phyloP scores from a whole-genome alignment of 2,329 filamentous ascomycete species.

The Trichophyton rubrum region DNA sequence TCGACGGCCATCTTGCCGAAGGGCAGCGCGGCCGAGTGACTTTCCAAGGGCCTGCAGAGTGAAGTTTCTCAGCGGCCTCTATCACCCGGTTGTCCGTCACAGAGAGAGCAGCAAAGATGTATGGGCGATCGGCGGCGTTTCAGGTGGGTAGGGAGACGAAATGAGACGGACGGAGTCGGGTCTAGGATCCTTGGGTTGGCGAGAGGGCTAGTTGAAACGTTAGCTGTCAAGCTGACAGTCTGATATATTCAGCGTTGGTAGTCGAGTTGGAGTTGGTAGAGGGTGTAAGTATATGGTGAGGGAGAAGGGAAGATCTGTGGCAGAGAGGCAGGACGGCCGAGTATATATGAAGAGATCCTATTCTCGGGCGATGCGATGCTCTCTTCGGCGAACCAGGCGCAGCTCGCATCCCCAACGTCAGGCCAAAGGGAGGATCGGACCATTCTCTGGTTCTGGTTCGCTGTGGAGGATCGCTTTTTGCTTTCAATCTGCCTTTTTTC shows the following conservation, averaged over 20 bases:
- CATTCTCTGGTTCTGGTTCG: constrained; percentile 2
- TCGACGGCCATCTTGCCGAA: background rate
- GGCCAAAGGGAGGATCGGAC: background rate
- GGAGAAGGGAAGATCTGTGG: background rate
- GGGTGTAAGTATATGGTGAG: background rate
- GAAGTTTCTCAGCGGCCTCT: background rate
- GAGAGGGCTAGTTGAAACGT: background rate
- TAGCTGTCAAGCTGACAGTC: background rate
- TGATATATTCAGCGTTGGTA: background rate
- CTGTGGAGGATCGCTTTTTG: background rate
- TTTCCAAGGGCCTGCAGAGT: background rate
- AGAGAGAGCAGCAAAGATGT: background rate
- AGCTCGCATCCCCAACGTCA: background rate
- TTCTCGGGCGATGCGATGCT: constrained; percentile 1
- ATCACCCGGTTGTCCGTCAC: background rate
- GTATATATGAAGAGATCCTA: constrained; percentile 1
- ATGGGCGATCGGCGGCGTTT: background rate
- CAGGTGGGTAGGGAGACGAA: constrained; percentile 1
- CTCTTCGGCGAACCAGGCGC: background rate
- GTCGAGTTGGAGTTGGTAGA: background rate
- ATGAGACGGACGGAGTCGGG: background rate
- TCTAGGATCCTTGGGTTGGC: background rate
- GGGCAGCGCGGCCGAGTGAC: background rate
- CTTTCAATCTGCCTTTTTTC: background rate
- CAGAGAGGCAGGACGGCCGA: background rate